These are phyloP conservation scores for Sporisorium scitamineum DNA, from an alignment of 1,284 basidiomycete genomes.

Conservation along the genomic window DNA sequence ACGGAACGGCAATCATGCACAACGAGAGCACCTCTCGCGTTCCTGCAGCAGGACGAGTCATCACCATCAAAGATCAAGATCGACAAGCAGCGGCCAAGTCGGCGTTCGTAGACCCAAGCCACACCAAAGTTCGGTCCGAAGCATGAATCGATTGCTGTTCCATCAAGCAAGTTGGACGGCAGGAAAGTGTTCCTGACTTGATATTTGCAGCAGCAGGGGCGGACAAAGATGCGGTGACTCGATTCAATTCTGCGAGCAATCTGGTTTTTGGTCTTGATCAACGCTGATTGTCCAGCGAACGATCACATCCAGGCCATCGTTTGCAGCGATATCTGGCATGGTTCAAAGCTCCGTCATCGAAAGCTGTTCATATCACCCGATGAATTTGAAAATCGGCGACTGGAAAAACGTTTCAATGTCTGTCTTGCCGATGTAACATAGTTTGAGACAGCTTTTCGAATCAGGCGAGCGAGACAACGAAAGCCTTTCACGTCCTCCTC, in stretches of 20 bases:
- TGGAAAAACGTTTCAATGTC: not conserved
- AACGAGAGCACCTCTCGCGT: not conserved
- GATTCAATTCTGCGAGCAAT: no score
- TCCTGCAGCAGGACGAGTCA: conserved; percentile 11
- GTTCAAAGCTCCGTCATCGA: not conserved
- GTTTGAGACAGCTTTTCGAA: not conserved
- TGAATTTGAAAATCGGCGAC: not conserved
- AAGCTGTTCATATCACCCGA: not conserved
- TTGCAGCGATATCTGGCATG: not conserved
- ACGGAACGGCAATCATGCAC: no score
- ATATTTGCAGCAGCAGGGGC: no score
- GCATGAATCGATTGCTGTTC: conserved; percentile 4
- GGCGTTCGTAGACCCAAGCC: not conserved
- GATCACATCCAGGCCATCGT: no score
- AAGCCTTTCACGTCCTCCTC: not conserved
- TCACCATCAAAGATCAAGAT: not conserved
- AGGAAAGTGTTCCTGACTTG: no score
- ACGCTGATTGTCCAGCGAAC: no score
- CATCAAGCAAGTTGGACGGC: not conserved
- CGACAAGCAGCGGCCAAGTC: conserved; percentile 1
- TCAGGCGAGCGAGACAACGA: no score
- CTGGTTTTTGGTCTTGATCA: no score
- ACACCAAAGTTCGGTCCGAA: not conserved
- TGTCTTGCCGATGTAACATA: not conserved
- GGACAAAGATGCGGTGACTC: no score